Conservation (phyloP, 139 green algal species). For the Auxenochlorella pyrenoidosa region DNA sequence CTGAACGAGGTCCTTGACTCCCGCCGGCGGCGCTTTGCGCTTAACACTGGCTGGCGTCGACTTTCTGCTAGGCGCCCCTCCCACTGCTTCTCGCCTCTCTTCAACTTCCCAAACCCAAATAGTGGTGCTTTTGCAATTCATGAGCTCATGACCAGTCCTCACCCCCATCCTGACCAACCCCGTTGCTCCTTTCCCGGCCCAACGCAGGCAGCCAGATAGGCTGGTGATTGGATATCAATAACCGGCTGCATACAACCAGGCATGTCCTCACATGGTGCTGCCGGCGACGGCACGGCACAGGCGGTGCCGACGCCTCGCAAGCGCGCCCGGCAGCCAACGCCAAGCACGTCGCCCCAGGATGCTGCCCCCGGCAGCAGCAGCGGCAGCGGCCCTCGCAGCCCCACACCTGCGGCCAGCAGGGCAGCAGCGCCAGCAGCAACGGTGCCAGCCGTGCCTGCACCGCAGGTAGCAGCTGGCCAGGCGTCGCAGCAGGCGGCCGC, state of each 20-base stretch:
- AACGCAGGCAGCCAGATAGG: background rate
- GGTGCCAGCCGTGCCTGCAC: too few relatives aligned
- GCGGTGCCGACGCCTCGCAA: background rate
- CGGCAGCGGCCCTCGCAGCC: background rate
- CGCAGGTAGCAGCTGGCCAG: too few relatives aligned
- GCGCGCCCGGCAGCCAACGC: background rate
- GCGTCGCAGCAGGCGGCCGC: background rate
- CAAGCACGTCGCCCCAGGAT: background rate
- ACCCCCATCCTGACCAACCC: too few relatives aligned
- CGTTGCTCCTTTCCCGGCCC: background rate
- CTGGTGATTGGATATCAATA: background rate
- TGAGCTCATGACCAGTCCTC: too few relatives aligned
- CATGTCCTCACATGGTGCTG: background rate
- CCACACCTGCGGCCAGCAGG: background rate
- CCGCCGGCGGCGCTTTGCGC: too few relatives aligned
- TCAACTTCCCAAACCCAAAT: too few relatives aligned
- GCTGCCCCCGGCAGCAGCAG: background rate
- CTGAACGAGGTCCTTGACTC: too few relatives aligned
- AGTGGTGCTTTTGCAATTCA: too few relatives aligned
- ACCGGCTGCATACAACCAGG: background rate
- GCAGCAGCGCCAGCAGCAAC: background rate
- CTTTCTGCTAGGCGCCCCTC: too few relatives aligned
- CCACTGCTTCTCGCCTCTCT: too few relatives aligned
- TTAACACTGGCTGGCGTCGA: too few relatives aligned
- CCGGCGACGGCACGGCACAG: background rate